Percentiles rank a stretch among this genome's conserved stretches.
Evolutionary conservation across 2,329 filamentous ascomycete genomes (phyloP).

Genomic region (Colletotrichum sp.): DNA sequence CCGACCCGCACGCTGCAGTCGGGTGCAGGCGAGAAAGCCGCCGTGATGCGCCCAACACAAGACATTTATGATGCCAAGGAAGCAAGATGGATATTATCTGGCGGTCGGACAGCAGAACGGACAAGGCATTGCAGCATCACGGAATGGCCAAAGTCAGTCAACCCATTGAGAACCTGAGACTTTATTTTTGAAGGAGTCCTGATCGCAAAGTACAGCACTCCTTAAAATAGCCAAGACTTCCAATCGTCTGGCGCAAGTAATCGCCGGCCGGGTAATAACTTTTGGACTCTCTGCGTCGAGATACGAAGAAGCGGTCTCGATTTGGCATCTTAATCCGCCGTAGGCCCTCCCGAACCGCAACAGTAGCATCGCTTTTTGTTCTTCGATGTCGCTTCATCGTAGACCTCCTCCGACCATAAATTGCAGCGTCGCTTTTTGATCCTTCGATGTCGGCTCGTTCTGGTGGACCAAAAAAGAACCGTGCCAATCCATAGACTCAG

Average conservation of each 20-base stretch:
- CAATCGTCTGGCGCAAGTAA: not conserved
- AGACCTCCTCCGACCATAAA: not conserved
- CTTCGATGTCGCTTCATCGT: not conserved
- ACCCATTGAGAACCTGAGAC: not conserved
- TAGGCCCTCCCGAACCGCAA: too few relatives aligned
- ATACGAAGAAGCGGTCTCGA: not conserved
- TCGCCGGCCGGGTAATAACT: not conserved
- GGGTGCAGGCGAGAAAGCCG: too few relatives aligned
- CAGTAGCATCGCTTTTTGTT: not conserved
- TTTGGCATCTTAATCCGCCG: not conserved
- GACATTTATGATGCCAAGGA: too few relatives aligned
- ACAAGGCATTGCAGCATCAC: not conserved
- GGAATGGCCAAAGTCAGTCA: not conserved
- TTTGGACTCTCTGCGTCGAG: not conserved
- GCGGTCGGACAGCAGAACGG: not conserved
- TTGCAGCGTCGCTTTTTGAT: not conserved
- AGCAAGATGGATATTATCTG: not conserved
- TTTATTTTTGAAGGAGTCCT: not conserved
- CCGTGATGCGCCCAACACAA: too few relatives aligned
- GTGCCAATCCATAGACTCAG: too few relatives aligned
- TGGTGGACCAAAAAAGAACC: not conserved
- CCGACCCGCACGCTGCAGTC: not conserved
- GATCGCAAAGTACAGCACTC: not conserved
- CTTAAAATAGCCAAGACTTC: not conserved
- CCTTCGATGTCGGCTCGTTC: not conserved